Percentiles rank a stretch among this genome's conserved stretches.
Conservation (phyloP, 78 protist genomes). For the Salpingoeca rosetta region DNA sequence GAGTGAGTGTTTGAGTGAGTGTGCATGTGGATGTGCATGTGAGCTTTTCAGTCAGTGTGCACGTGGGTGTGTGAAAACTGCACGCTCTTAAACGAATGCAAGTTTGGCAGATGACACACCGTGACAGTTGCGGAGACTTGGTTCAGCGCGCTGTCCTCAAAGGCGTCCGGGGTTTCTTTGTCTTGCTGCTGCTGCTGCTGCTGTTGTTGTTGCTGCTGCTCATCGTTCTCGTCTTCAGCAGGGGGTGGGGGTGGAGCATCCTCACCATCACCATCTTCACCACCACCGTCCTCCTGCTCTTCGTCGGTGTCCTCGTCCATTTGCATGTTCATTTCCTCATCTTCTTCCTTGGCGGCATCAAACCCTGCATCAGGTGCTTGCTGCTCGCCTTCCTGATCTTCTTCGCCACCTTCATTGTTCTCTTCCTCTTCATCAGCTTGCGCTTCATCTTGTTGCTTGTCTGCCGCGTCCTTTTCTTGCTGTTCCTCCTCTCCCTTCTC, state of each 20-base stretch:
- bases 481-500: not conserved
- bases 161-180: not conserved
- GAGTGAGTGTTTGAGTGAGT: too few species aligned
- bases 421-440: slow-evolving; percentile 10
- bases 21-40: too few species aligned
- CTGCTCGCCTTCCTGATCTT: slow-evolving; percentile 26
- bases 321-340: slow-evolving; percentile 7
- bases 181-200: not conserved
- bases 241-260: too few species aligned
- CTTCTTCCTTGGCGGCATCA: slow-evolving; percentile 5
- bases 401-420: slow-evolving; percentile 33
- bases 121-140: too few species aligned
- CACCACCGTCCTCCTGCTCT: slow-evolving; percentile 8
- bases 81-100: too few species aligned
- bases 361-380: slow-evolving; percentile 11
- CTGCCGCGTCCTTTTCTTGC: not conserved
- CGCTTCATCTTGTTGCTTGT: slow-evolving; percentile 15
- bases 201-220: too few species aligned
- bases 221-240: too few species aligned
- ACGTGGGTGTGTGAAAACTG: too few species aligned
- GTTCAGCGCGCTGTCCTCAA: too few species aligned
- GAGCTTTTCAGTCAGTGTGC: too few species aligned
- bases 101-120: too few species aligned
- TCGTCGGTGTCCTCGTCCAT: slow-evolving; percentile 24
- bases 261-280: too few species aligned